These are phyloP conservation scores for Hypomyces perniciosus DNA, from an alignment of 2,329 filamentous ascomycete genomes.

Conservation along the genomic window DNA sequence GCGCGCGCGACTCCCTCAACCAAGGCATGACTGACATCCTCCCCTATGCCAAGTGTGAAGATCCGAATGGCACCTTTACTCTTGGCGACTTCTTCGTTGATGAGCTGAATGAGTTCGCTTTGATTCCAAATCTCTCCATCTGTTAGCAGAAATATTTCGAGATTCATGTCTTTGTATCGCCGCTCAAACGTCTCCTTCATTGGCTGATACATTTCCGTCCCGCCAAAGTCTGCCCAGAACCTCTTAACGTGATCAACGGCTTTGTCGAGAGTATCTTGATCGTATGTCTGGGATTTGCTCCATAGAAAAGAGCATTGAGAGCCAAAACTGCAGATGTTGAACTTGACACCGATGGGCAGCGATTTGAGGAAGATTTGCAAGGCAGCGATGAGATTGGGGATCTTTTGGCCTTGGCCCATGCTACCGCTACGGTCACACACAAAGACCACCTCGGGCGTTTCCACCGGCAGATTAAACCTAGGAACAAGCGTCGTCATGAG, in stretches of 20 bases:
- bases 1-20: conserved; percentile 49
- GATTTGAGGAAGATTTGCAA: conserved; percentile 61
- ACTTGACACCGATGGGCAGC: conserved; percentile 55
- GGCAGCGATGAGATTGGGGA: conserved; percentile 47
- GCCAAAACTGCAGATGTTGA: conserved; percentile 68
- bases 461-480: conserved; percentile 55
- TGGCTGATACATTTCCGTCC: conserved; percentile 46
- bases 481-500: conserved; percentile 68
- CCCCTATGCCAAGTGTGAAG: conserved; percentile 51
- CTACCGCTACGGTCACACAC: conserved; percentile 67
- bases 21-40: conserved; percentile 43
- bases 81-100: conserved; percentile 35
- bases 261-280: conserved; percentile 34
- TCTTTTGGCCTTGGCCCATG: conserved; percentile 45
- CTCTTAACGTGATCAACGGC: conserved; percentile 37
- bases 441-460: conserved; percentile 60
- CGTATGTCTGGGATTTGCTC: conserved; percentile 40
- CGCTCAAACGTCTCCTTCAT: conserved; percentile 38
- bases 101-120: conserved; percentile 35
- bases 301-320: conserved; percentile 40
- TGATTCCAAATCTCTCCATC: conserved; percentile 51
- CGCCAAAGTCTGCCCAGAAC: conserved; percentile 44
- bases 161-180: conserved; percentile 40
- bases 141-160: conserved; percentile 51
- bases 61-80: conserved; percentile 41